phyloP scores from a whole-genome alignment of 805 yeast species.

The Clavispora phyllophila region DNA sequence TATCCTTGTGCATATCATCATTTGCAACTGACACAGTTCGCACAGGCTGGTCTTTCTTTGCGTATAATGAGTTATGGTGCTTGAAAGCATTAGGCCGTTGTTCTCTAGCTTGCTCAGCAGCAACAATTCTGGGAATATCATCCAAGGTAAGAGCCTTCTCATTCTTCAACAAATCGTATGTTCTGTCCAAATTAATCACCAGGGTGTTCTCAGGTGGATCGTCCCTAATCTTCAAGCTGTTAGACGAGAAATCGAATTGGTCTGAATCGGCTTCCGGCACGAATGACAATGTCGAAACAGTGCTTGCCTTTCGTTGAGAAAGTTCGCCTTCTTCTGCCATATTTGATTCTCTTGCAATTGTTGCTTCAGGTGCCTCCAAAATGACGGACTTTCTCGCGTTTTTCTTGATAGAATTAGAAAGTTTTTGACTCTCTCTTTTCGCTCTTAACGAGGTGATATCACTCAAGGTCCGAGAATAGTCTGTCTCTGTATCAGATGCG shows the following conservation, averaged over 20 bases:
- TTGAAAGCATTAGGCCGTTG: constrained; percentile 89
- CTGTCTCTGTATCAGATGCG: constrained; percentile 30
- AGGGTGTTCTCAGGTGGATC: constrained; percentile 33
- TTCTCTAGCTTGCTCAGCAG: constrained; percentile 93
- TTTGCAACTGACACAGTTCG: constrained; percentile 7
- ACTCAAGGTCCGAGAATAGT: constrained; percentile 64
- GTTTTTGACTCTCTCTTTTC: constrained; percentile 59
- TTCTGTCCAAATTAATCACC: constrained; percentile 46
- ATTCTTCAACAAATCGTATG: constrained; percentile 66
- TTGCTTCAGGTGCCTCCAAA: constrained; percentile 57
- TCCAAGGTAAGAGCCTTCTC: constrained; percentile 87
- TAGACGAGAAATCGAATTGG: constrained; percentile 20
- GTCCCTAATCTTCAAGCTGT: constrained; percentile 27
- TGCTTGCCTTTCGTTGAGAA: constrained; percentile 15
- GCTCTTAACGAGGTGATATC: constrained; percentile 77
- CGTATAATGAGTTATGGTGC: constrained; percentile 55
- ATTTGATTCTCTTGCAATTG: constrained; percentile 26
- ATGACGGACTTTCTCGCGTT: constrained; percentile 63
- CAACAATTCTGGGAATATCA: constrained; percentile 95
- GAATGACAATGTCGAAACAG: constrained; percentile 27
- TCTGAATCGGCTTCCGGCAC: constrained; percentile 23
- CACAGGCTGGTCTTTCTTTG: constrained; percentile 25
- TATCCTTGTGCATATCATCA: constrained; percentile 4
- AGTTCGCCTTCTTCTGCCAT: constrained; percentile 13
- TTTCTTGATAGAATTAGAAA: constrained; percentile 50